Base-by-base conservation (phyloP, 2,329 filamentous ascomycete genomes). In the Pseudocercospora musae region DNA sequence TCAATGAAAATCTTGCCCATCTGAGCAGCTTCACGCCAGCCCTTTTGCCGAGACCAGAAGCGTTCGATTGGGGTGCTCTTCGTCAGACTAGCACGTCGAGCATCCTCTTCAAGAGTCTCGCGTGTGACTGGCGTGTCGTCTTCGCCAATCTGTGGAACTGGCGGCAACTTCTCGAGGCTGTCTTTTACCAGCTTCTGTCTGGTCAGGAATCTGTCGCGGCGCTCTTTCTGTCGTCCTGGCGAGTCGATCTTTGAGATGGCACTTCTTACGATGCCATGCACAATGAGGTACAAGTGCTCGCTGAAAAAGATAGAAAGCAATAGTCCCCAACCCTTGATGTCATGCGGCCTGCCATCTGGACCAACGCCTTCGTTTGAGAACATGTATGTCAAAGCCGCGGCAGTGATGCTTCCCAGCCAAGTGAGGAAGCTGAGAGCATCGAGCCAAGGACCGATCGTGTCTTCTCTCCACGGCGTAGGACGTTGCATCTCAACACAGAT, bases 361-460 rank as follows among this genome's bases (percentile, higher is more conserved):
- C 88, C 89, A 44, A 88, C 78, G 1, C 84, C 82, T 59, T 88
- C 83, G 57, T 87, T 86, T 68, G 86, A 89, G 80, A 97, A 98
- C 71, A 99, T 86, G 75, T 92, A 96, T 0, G 96, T 90, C 53
- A 98, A 85, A 0, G 93, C 92, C 0, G 92, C 87, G 59, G 90
- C 92, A 4, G 92, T 96, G 62, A 98, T 81, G 68, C 89, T 95
- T 44, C 95, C 95, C 23, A 97, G 81, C 95, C 95, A 98, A 3
- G 92, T 89, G n/a, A 98, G 81, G 74, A 98, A 96, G 15, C 88
- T 89, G 2, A 99, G 82, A 0, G 90, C 88, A 67, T 92, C 86
- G 11, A 98, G 81, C 89, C 92, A 98, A 0, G 95, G 93, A 0
- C 95, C 95, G 69, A 99, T 98, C 1, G 91, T 95, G 78, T 98